Evolutionary conservation across 164 flowering plant species (phyloP), one percentile per base, ranked within the genome.

Genomic region (Kingdonia uniflora): DNA sequence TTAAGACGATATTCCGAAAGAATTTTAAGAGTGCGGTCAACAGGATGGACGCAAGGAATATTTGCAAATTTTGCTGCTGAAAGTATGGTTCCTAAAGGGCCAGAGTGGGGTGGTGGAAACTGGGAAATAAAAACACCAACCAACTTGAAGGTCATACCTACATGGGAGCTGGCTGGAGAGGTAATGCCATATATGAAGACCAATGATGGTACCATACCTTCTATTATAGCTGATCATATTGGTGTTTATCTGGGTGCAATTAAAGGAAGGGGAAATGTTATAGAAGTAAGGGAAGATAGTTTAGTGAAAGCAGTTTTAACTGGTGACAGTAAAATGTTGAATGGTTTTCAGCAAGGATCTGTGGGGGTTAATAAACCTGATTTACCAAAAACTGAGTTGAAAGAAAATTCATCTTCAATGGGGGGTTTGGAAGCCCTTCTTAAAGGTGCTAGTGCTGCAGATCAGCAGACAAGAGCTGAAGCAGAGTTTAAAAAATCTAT

Each of bases 31-130:
- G 80, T 82, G 8, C 99, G 99, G 5, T 94, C 99, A 43, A 87
- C 84, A 51, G 99, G 99, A 52, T 94, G 99, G 99, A 94, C 99
- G 19, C 99, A 94, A 61, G 99, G 99, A 38, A 94, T 94, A 60
- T 94, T 94, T 77, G 99, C 99, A 45, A 89, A 94, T 54, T 89
- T 89, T 77, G 97, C 99, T 55, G 99, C 99, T 42, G 99, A 94
- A 76, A 94, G 96, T 60, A 80, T 94, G 99, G 85, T 89, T 56
- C 99, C 99, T 11, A 89, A 94, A 67, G 99, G 99, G 44, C 78
- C 92, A 41, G 99, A 94, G 71, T 94, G 99, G 99, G 99, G 97
- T 59, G 99, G 99, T 59, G 99, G 96, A 23, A 89, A 94, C 78
- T 94, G 99, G 99, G 99, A 94, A 62, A 89, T 94, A 64, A 94